These are phyloP conservation scores for Physcomitrium patens DNA, from an alignment of 225 moss, liverwort and hornwort species.

Conservation along the genomic window DNA sequence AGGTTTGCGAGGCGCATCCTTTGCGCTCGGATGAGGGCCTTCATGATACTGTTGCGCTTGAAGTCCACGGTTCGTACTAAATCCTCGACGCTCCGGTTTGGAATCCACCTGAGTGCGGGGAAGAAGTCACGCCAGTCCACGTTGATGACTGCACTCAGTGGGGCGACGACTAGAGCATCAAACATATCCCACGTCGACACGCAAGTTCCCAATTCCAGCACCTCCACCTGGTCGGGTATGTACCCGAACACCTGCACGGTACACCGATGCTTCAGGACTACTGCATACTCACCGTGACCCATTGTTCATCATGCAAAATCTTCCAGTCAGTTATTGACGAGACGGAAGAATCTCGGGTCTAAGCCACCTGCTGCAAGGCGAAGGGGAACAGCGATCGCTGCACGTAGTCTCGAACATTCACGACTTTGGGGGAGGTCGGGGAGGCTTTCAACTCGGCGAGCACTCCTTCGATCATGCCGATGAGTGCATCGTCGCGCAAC, in stretches of 20 bases:
- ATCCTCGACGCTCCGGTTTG: conserved; percentile 56
- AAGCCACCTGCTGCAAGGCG: conserved; percentile 56
- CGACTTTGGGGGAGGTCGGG: conserved; percentile 38
- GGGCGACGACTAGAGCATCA: conserved; percentile 56
- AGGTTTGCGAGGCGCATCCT: conserved; percentile 49
- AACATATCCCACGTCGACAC: conserved; percentile 66
- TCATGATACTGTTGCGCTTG: conserved; percentile 50
- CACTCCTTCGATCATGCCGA: conserved; percentile 47
- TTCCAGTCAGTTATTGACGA: too few relatives aligned
- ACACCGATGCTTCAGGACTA: background rate
- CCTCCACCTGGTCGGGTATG: conserved; percentile 48
- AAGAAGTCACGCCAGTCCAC: conserved; percentile 87
- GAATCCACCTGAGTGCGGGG: conserved; percentile 63
- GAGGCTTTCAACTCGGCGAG: conserved; percentile 33
- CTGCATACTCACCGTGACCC: background rate
- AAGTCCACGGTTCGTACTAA: conserved; percentile 42
- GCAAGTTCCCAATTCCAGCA: conserved; percentile 41
- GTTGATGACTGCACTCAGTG: conserved; percentile 56
- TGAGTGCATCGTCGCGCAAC: conserved; percentile 45
- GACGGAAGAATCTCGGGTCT: background rate
- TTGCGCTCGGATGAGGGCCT: conserved; percentile 67
- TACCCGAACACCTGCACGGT: conserved; percentile 51
- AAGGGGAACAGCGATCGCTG: conserved; percentile 60
- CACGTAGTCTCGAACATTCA: conserved; percentile 55
- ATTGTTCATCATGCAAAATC: background rate